Evolutionary conservation across 2,329 filamentous ascomycete genomes (phyloP).

Genomic region (Hypoxylon sp.): DNA sequence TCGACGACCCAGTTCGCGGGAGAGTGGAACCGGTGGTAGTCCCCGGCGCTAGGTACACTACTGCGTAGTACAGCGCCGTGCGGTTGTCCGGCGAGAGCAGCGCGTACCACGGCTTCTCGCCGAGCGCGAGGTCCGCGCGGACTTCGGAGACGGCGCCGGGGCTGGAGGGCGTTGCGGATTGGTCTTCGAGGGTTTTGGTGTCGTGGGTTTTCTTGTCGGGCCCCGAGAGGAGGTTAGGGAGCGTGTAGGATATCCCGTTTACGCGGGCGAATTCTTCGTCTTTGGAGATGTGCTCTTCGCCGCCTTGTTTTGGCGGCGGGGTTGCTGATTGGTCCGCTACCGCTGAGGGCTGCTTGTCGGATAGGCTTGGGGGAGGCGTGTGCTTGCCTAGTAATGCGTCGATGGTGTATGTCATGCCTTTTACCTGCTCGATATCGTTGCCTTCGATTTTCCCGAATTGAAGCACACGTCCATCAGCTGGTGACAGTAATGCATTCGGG

Average conservation of each 20-base stretch:
- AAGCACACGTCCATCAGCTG: constrained; percentile 90
- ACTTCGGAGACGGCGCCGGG: constrained; percentile 86
- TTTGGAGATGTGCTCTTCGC: constrained; percentile 78
- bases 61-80: constrained; percentile 89
- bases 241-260: constrained; percentile 95
- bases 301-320: constrained; percentile 56
- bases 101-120: constrained; percentile 79
- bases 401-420: constrained; percentile 97
- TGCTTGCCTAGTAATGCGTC: constrained; percentile 88
- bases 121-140: constrained; percentile 83
- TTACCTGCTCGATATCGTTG: constrained; percentile 97
- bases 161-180: constrained; percentile 75
- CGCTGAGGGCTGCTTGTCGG: constrained; percentile 56
- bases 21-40: constrained; percentile 98
- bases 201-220: constrained; percentile 59
- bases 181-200: constrained; percentile 71
- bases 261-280: constrained; percentile 95
- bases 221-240: constrained; percentile 87
- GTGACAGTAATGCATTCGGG: constrained; percentile 84
- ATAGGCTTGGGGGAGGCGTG: constrained; percentile 69
- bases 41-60: constrained; percentile 95
- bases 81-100: constrained; percentile 73
- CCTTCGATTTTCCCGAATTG: constrained; percentile 94
- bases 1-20: constrained; percentile 96
- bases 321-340: constrained; percentile 45